Base-by-base conservation (phyloP, 1,284 basidiomycete species). In the Pulveroboletus ridleyi region DNA sequence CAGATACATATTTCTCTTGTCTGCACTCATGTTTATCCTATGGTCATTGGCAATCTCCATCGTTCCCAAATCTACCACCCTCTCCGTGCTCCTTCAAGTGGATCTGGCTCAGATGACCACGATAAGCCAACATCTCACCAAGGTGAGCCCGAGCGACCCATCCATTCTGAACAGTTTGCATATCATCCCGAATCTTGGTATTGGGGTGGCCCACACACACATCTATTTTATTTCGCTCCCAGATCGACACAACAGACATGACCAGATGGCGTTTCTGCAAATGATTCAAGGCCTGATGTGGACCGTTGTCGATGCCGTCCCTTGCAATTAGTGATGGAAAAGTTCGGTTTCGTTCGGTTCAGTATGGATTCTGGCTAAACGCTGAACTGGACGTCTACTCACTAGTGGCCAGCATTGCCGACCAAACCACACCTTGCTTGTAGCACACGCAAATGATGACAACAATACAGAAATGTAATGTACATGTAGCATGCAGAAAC, bases 221-320 rank as follows among this genome's bases (percentile, higher is more conserved):
- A 81, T 87, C 61, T 88, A 85, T 68, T 85, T 92, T 5, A 70
- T 92, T 44, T 89, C 88, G 15, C 72, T 72, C 35, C 50, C 53
- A 35, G 56, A 61, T 52, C 73, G 71, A 56, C 72, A 62, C 56
- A 72, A 72, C 25, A 69, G 71, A 57, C 73, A 70, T 35, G 64
- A 69, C 55, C 68, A 75, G n/a, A 74, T 72, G 73, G 72, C 64
- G 33, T 52, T 59, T 54, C 52, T 72, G 18, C 64, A 66, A 29
- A 61, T 55, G 33, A 60, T 46, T 20, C 71, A 65, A 50, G 79
- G 74, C 20, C 69, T 89, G 15, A 70, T 76, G 22, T 90, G 87
- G 86, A 80, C 79, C 3, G 84, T 88, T 69, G 64, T 84, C n/a
- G 80, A 86, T 62, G 88, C 86, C 17, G 72, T 81, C 2, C 66